Evolutionary conservation across 2,329 filamentous ascomycete genomes (phyloP).

Genomic region (Cercospora canescens): DNA sequence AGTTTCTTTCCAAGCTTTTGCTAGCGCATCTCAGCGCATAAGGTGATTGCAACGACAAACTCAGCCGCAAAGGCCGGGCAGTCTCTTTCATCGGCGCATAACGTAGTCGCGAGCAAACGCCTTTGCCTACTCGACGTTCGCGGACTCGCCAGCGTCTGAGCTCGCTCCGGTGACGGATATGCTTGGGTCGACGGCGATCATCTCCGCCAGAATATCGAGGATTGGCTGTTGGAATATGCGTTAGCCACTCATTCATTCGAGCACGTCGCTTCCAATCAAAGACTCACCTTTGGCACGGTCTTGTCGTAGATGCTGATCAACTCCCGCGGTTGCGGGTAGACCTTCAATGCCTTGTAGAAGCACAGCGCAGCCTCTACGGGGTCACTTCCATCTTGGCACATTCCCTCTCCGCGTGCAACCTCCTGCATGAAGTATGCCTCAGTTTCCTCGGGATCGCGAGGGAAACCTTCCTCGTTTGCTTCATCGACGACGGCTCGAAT

Average conservation of each 20-base stretch:
- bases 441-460: slow-evolving; percentile 84
- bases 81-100: neutral
- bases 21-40: neutral
- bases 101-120: neutral
- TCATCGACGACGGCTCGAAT: slow-evolving; percentile 76
- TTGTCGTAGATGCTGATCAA: slow-evolving; percentile 97
- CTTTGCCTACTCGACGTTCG: slow-evolving; percentile 32
- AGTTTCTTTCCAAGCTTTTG: neutral
- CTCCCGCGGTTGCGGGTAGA: slow-evolving; percentile 91
- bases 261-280: neutral
- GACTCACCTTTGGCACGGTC: slow-evolving; percentile 87
- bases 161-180: slow-evolving; percentile 39
- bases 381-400: slow-evolving; percentile 78
- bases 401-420: slow-evolving; percentile 81
- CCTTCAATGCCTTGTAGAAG: slow-evolving; percentile 98
- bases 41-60: neutral
- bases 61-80: neutral
- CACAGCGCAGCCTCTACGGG: slow-evolving; percentile 82
- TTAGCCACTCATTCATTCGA: slow-evolving; percentile 13
- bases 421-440: slow-evolving; percentile 97
- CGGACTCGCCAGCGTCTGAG: slow-evolving; percentile 31
- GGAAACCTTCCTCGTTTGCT: slow-evolving; percentile 90
- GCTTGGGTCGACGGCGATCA: slow-evolving; percentile 88
- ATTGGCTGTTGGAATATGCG: slow-evolving; percentile 62
- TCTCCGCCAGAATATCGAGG: slow-evolving; percentile 93